Evolutionary conservation across 768 basidiomycete species (phyloP), one percentile per base, ranked within the genome.

Genomic region (Crucibulum laeve): DNA sequence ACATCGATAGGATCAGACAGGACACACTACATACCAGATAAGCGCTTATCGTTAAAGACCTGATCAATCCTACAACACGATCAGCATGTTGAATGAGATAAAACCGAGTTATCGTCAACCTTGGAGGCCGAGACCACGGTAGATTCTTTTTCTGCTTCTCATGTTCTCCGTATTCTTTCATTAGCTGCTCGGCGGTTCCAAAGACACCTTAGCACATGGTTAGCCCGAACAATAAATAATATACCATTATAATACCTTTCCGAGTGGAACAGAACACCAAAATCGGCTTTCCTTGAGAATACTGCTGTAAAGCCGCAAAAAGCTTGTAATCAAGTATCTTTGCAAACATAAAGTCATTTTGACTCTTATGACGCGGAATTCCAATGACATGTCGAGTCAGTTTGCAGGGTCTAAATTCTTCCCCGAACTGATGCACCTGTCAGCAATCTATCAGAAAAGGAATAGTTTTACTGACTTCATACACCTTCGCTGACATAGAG

Each of bases 231-330:
- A 21, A 25, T 44, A 43, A 11, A 34, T 45, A 32, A 21, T 17
- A 25, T 30, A 40, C 26, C 18, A 23, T 35, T 18, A 28, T 3
- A 43, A 30, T 51, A 86, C 91, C 84, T 71, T 87, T 93, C 52
- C 95, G 75, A 2, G 95, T 97, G 14, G 90, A 72, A 49, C 84
- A 87, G 58, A 99, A 99, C 5, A 98, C 65, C 38, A 99, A 64
- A 14, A 91, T 85, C 0, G 95, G 92, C 59, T 93, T 94, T 22
- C 85, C 80, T 11, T 71, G 66, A 0, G 85, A 80, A 54, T 93
- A 80, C 50, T 80, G 68, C 49, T 84, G 78, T 46, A 98, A 69
- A n/a, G 86, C 59, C 0, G 72, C 54, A 55, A 85, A 94, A 6
- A 97, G 60, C 47, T 79, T 85, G 53, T 63, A 74, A 57, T 94